Conservation (phyloP, 768 basidiomycete genomes). For the Termitomyces sp. region DNA sequence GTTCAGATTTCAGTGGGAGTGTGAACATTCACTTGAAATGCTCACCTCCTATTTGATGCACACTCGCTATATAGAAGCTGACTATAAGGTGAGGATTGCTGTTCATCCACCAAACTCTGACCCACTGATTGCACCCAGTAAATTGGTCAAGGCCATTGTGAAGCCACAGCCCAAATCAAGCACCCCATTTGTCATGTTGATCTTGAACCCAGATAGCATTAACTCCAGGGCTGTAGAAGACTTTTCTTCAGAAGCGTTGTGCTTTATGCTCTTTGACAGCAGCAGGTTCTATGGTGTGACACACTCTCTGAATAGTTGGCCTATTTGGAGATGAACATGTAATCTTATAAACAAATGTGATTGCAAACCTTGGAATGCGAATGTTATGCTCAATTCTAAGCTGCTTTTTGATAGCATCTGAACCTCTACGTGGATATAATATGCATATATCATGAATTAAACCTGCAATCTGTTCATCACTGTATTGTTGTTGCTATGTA, state of each 20-base stretch:
- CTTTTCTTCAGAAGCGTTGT: conserved; percentile 14
- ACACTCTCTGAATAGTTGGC: neutral
- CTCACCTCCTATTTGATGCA: conserved; percentile 14
- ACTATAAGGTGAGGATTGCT: conserved; percentile 20
- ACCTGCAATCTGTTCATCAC: neutral
- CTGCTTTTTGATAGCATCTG: no score
- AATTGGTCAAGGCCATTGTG: conserved; percentile 26
- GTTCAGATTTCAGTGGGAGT: neutral
- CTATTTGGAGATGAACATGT: neutral
- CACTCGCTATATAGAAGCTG: conserved; percentile 23
- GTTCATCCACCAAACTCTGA: conserved; percentile 33
- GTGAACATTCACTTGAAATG: no score
- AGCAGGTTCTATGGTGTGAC: neutral
- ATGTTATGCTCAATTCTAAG: conserved; percentile 10
- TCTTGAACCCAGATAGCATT: conserved; percentile 28
- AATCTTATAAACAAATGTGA: neutral
- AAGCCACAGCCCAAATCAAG: conserved; percentile 27
- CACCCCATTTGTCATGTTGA: conserved; percentile 35
- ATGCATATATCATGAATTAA: conserved; percentile 6
- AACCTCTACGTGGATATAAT: conserved; percentile 10
- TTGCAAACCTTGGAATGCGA: conserved; percentile 12
- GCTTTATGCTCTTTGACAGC: neutral
- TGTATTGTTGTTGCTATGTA: neutral
- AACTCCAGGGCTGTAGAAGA: conserved; percentile 29
- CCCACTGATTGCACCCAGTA: conserved; percentile 22